These are phyloP conservation scores for Medicago arabica DNA, from an alignment of 306 rosid genomes.

Conservation along the genomic window DNA sequence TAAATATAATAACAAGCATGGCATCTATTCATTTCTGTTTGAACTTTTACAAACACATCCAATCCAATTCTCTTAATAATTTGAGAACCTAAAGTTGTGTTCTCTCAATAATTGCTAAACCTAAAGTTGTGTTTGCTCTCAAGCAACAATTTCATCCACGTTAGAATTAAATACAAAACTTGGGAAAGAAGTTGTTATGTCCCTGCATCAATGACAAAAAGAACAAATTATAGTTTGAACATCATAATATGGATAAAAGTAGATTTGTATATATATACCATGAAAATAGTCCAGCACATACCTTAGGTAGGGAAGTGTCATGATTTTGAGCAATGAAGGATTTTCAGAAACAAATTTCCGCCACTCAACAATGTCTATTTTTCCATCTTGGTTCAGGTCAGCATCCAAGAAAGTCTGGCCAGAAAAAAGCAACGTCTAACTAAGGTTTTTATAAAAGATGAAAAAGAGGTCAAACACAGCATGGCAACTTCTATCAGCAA, in stretches of 20 bases:
- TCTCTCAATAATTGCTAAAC: conserved; percentile 41
- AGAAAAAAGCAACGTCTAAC: conserved; percentile 31
- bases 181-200: conserved; percentile 90
- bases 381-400: conserved; percentile 85
- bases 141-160: conserved; percentile 87
- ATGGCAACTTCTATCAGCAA: background rate
- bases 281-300: conserved; percentile 31
- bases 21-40: conserved; percentile 25
- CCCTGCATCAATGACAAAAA: conserved; percentile 68
- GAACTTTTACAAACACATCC: conserved; percentile 18
- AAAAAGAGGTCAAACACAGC: conserved; percentile 6
- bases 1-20: conserved; percentile 3
- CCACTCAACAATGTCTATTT: conserved; percentile 83
- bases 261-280: conserved; percentile 21
- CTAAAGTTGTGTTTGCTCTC: conserved; percentile 45
- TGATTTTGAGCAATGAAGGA: conserved; percentile 85
- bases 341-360: conserved; percentile 70
- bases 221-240: conserved; percentile 18
- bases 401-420: conserved; percentile 90
- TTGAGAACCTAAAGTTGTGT: conserved; percentile 47
- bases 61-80: conserved; percentile 27
- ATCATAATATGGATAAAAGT: conserved; percentile 1
- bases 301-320: conserved; percentile 96
- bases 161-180: conserved; percentile 93
- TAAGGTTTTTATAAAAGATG: conserved; percentile 3